Base-by-base conservation (phyloP, 768 basidiomycete species). In the Rossbeevera mucosa region DNA sequence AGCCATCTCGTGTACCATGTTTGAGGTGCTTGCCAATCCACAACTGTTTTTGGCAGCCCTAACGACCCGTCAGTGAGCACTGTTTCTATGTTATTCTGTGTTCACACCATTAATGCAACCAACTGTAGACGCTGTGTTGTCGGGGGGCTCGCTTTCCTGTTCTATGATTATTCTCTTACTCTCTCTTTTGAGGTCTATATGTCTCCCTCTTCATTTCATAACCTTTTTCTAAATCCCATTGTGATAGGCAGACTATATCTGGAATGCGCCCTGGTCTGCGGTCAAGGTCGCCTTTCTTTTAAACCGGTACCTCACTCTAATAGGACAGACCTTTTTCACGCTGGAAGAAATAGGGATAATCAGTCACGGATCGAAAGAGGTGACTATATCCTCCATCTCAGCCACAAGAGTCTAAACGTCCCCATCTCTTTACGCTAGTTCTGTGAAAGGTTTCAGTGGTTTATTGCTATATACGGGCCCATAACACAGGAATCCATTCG, bases 291-390 rank as follows among this genome's bases (percentile, higher is more conserved):
- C 53, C 7, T 63, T 62, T 38, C 54, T 62, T 3, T 14, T 59
- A 50, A 62, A 59, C 25, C 60, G 60, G n/a, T 62, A 62, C 9
- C 43, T 38, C 0, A 57, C 47, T 13, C 20, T 62, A 20, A 22
- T 47, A 13, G 51, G 51, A n/a, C 61, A 60, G 18, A 29, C 53
- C 0, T 2, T 50, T 1, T 22, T 57, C 13, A 43, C 20, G 11
- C 28, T 63, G 4, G 51, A 60, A 26, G 62, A 63, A 40, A 7
- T 54, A 7, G 59, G 59, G 9, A 0, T 57, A 5, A 29, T 59
- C 28, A 44, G 29, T 11, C 21, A 54, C 14, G 4, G 21, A 8
- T 62, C 61, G 1, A 2, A 9, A 31, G 2, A 42, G 16, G 61
- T 62, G 26, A 22, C 9, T 33, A 12, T 5, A 7, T 20, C 7